phyloP scores from a whole-genome alignment of 306 rosid genomes.

The Cucurbita argyrosperma region DNA sequence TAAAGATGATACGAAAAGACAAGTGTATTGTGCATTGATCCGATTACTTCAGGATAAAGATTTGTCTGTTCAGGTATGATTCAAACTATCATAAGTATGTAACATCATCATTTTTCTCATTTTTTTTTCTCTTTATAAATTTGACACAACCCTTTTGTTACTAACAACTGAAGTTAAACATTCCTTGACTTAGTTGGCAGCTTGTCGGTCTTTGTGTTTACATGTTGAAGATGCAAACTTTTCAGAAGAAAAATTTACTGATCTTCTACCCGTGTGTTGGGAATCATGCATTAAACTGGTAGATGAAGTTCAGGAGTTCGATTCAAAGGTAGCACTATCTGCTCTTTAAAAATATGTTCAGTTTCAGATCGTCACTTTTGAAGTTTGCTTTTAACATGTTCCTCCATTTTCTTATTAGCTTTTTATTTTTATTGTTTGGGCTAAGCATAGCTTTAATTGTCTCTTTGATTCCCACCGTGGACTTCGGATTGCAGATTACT shows the following conservation, averaged over 20 bases:
- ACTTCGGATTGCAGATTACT: too few species aligned
- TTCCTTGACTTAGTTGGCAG: conserved; percentile 63
- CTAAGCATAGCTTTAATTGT: neutral
- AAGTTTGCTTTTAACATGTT: neutral
- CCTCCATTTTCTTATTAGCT: neutral
- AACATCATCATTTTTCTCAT: neutral
- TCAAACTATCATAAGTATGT: neutral
- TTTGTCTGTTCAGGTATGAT: conserved; percentile 71
- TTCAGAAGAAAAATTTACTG: conserved; percentile 62
- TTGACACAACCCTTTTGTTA: conserved; percentile 7
- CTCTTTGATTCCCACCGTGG: neutral
- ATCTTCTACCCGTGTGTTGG: conserved; percentile 90
- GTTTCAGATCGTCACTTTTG: neutral
- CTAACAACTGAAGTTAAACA: conserved; percentile 10
- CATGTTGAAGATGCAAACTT: conserved; percentile 91
- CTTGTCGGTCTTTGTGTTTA: conserved; percentile 79
- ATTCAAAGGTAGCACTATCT: conserved; percentile 61
- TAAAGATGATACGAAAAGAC: conserved; percentile 81
- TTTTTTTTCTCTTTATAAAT: conserved; percentile 6
- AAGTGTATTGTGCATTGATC: conserved; percentile 84
- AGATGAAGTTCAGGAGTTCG: conserved; percentile 89
- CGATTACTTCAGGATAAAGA: conserved; percentile 71
- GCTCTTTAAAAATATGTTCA: neutral
- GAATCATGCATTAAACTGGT: conserved; percentile 73
- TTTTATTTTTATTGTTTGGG: neutral